Base-by-base conservation (phyloP, 2,329 filamentous ascomycete species). In the Basipetospora sp. region DNA sequence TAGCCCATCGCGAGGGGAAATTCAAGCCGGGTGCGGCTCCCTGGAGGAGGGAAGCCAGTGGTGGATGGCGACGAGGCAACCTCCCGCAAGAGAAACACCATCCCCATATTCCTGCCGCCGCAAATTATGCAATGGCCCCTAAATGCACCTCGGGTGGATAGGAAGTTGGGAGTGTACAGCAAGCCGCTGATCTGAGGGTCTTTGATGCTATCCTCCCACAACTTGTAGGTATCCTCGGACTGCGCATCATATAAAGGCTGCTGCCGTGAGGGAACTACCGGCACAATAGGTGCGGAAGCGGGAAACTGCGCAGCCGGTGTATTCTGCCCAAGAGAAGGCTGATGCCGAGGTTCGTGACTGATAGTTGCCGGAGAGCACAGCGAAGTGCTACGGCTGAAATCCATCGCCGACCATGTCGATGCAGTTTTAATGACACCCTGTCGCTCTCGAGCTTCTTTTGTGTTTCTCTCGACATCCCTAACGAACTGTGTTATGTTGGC, bases 1-100 rank as follows among this genome's bases (percentile, higher is more conserved):
- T 31, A 31, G 35, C 35, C 35, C 13, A 38, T 29, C 8, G 29
- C 35, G 10, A 38, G 16, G 11, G 28, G 35, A 17, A 20, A 31
- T 5, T 11, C 29, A 30, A 31, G 35, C 3, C 35, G 15, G 11
- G 27, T n/a, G 15, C 35, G 35, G 16, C 29, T 18, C 15, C 20
- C 19, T 9, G 35, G 26, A 9, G 28, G 28, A n/a, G 35, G 35
- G 11, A 38, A 30, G 11, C 29, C 27, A n/a, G 31, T 10, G n/a
- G 35, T 38, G 27, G 17, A 17, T 9, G 35, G 8, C 18, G 36
- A 20, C 14, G 36, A 13, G 20, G 28, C 4, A 25, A 22, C n/a
- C 27, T 31, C 28, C 26, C 16, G 27, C 19, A 31, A 14, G 36
- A 26, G 11, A 5, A 31, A 11, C 9, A 28, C 26, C 20, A 29